Percentiles rank a stretch among this genome's conserved stretches.
phyloP scores from a whole-genome alignment of 306 rosid genomes.

The Hippophae rhamnoides region DNA sequence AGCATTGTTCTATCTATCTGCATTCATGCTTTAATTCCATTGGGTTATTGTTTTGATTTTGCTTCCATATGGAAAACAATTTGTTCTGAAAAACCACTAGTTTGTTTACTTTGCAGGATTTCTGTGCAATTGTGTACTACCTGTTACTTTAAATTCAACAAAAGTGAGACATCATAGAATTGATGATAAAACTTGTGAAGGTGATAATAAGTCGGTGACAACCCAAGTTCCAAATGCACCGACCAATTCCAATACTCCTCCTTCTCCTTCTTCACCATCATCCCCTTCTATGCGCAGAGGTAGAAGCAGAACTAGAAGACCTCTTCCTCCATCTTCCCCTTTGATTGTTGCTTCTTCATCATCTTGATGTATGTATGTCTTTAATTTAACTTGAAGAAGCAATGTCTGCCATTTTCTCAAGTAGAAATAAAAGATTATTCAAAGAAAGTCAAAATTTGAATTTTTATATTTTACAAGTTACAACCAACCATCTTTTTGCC shows the following conservation, averaged over 20 bases:
- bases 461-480: too few species aligned
- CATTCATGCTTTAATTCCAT: too few species aligned
- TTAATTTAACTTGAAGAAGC: too few species aligned
- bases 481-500: too few species aligned
- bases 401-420: too few species aligned
- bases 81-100: background rate
- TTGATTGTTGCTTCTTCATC: constrained; percentile 42
- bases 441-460: too few species aligned
- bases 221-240: constrained; percentile 23
- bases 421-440: too few species aligned
- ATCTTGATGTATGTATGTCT: constrained; percentile 17
- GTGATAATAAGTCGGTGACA: constrained; percentile 41
- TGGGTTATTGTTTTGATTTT: too few species aligned
- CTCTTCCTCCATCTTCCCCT: constrained; percentile 71
- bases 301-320: constrained; percentile 69
- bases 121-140: constrained; percentile 84
- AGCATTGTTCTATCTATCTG: too few species aligned
- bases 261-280: constrained; percentile 27
- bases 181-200: constrained; percentile 50
- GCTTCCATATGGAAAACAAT: too few species aligned
- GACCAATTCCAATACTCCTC: constrained; percentile 31
- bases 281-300: constrained; percentile 47
- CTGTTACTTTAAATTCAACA: constrained; percentile 59
- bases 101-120: constrained; percentile 42
- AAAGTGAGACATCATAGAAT: constrained; percentile 68